Evolutionary conservation across 352 stramenopile species (phyloP), one percentile per base, ranked within the genome.

Genomic region (Pythium plurisporium): DNA sequence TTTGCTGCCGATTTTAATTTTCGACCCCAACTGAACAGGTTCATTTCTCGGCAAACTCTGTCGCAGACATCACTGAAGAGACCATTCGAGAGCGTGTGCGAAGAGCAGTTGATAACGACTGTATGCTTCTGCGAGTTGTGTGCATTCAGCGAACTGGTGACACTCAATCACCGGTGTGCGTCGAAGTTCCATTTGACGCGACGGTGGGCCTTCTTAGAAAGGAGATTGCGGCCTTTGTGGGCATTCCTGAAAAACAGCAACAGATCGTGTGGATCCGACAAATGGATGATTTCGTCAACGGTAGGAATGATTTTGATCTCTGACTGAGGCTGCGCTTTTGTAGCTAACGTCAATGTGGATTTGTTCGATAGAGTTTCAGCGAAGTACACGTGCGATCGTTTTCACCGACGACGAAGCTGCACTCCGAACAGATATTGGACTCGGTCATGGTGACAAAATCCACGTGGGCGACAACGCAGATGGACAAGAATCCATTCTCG

Each of bases 261-360:
- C 84, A 79, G n/a, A 91, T 95, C 51, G 83, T 95, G 27, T 95
- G 86, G 86, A 92, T 95, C 67, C 82, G 82, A 14, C 82, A 92
- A 54, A 93, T 75, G 38, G 82, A 95, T 34, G 73, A 93, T 51
- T 82, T 91, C 44, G 81, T 86, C 19, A 90, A 86, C 60, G 86
- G 86, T 95, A 59, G 9, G 63, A 44, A 57, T n/a, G n/a, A n/a
- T n/a, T n/a, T n/a, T n/a, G n/a, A n/a, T n/a, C n/a, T n/a, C n/a
- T n/a, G n/a, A n/a, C n/a, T n/a, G n/a, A n/a, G n/a, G n/a, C n/a
- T n/a, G n/a, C n/a, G n/a, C n/a, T n/a, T n/a, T n/a, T n/a, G n/a
- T n/a, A n/a, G n/a, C n/a, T n/a, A n/a, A n/a, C n/a, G n/a, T 22
- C 40, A 26, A 20, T 25, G 41, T 27, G 3, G 14, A 41, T 19